Evolutionary conservation across 805 yeast species (phyloP), one percentile per base, ranked within the genome.

Genomic region (Candida succiphila): DNA sequence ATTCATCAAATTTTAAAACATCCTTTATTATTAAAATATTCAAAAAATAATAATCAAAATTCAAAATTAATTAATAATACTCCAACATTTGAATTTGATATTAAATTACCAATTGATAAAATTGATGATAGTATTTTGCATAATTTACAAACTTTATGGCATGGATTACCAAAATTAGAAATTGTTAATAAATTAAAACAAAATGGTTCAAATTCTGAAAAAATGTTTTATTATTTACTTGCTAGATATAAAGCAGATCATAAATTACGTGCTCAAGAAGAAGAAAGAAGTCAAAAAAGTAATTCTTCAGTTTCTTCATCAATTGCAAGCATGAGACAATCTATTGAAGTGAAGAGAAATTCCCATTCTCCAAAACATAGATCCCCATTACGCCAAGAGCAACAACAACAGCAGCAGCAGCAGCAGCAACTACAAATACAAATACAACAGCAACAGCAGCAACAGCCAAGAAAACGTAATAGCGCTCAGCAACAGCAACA

Each of bases 1-100:
- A 84, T 92, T 5, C 70, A 69, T 17, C 69, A 71, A 32, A 79
- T 87, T 17, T 60, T 83, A 30, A 47, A 55, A 26, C 85, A 78
- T 54, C 73, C 75, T 9, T 62, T 78, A 36, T 50, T 75, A 34
- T 44, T 40, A 31, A 72, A 72, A 49, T 72, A 72, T 43, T 75
- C 75, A 6, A 61, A 62, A 34, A 60, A 65, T 9, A 9, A 7
- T 6, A 25, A 9, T 4, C 58, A 60, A 37, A 19, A 34, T 12
- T 26, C 35, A 9, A 32, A 29, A 9, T 25, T 27, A 15, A 9
- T 17, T 12, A 26, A 30, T 8, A 30, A 30, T n/a, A n/a, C 4
- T 21, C 20, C 23, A 15, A 58, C 63, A 36, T 56, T 38, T 25
- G 38, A 61, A 37, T 30, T 53, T 13, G 48, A 51, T 36, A 37